These are phyloP conservation scores for Podospora conica DNA, from an alignment of 495 filamentous ascomycete genomes.

Conservation along the genomic window DNA sequence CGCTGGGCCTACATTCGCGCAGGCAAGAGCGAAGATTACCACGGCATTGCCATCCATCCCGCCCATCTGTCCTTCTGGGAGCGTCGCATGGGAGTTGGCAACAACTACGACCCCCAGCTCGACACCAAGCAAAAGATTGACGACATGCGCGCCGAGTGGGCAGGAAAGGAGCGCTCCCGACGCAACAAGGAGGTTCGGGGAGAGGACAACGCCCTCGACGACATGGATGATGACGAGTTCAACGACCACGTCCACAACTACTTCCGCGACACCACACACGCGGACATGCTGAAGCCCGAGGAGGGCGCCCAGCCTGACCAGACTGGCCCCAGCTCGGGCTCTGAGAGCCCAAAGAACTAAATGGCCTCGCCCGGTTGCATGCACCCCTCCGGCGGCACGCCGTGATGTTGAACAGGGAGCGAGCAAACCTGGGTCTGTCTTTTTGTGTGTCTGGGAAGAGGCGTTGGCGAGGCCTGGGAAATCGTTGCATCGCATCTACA, in stretches of 20 bases:
- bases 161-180: constrained; percentile 26
- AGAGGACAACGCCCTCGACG: constrained; percentile 17
- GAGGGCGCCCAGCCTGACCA: neutral
- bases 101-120: constrained; percentile 69
- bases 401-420: neutral
- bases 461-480: neutral
- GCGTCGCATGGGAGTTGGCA: constrained; percentile 60
- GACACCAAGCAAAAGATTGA: constrained; percentile 75
- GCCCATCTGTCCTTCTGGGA: constrained; percentile 81
- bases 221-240: constrained; percentile 36
- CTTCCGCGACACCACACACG: constrained; percentile 28
- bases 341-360: constrained; percentile 1
- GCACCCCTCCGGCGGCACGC: neutral
- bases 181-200: constrained; percentile 20
- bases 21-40: constrained; percentile 71
- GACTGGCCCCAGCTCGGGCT: neutral
- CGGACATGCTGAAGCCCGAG: neutral
- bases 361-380: neutral
- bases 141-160: constrained; percentile 58
- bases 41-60: constrained; percentile 81
- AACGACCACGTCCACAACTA: constrained; percentile 38
- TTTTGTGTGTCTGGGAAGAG: neutral
- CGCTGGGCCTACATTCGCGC: constrained; percentile 74
- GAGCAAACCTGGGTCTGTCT: neutral
- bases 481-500: neutral